Base-by-base conservation (phyloP, 2,329 filamentous ascomycete species). In the Epichloe sibirici region DNA sequence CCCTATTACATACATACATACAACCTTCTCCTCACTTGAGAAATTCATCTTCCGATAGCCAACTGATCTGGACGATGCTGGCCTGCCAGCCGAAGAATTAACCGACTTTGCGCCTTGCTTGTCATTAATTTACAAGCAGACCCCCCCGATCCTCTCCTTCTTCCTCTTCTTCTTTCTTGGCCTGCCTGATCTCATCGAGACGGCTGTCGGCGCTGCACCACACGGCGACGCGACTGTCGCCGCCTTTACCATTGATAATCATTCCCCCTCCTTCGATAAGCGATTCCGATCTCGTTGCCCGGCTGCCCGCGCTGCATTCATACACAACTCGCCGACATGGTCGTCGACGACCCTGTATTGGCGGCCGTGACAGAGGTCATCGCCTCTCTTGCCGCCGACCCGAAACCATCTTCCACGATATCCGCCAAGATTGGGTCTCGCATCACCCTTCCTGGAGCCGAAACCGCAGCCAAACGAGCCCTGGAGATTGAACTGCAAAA, bases 401-500 rank as follows among this genome's bases (percentile, higher is more conserved):
- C 69, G 35, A 69, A 69, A 56, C 65, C 68, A 48, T 59, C 66
- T 40, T 62, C 64, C 56, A 64, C 70, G 49, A 66, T 70, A 49
- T 65, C 71, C 52, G 65, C 70, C 54, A 69, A 68, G 49, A 64
- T 69, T 52, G 72, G 70, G 54, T 68, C 70, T 50, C 73, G 78
- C 58, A 76, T 91, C 63, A 78, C 77, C 57, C 77, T 97, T 25
- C 90, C 91, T 13, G 93, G 93, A 54, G 77, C 81, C 53, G 79
- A 89, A 54, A 85, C 80, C 45, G 70, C 81, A 38, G 85, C 85
- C 59, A 97, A 97, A 72, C 76, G 79, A 59, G 78, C 78, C 35
- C 80, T 97, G 56, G 90, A 97, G 71, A 76, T 78, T 55, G 91
- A 97, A 71, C 79, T 98, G 53, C 80, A 85, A 49, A 85, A 87